These are phyloP conservation scores for Yamadazyma pseudoaaseri DNA, from an alignment of 1,139 yeast species.

Conservation along the genomic window DNA sequence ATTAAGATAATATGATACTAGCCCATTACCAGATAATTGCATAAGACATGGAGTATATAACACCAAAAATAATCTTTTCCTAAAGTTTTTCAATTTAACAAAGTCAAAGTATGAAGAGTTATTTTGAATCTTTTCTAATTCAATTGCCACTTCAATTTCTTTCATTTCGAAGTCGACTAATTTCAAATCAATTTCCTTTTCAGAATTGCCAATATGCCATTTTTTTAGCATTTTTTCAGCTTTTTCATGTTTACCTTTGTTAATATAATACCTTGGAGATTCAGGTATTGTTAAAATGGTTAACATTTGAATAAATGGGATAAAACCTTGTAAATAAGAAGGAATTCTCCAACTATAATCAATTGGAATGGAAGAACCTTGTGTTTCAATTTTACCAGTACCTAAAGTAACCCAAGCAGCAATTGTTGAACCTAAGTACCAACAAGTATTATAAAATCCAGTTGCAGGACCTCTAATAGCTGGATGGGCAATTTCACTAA, in stretches of 20 bases:
- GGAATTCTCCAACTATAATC: conserved; percentile 44
- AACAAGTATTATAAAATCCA: conserved; percentile 45
- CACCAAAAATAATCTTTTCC: conserved; percentile 42
- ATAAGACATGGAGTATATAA: conserved; percentile 33
- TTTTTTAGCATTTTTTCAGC: conserved; percentile 40
- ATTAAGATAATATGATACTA: conserved; percentile 49
- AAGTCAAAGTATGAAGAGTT: conserved; percentile 34
- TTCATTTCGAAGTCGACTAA: conserved; percentile 43
- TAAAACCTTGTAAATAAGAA: conserved; percentile 41
- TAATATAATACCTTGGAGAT: conserved; percentile 44
- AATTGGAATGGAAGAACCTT: conserved; percentile 10
- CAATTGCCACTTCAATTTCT: conserved; percentile 42
- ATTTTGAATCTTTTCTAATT: conserved; percentile 25
- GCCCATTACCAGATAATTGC: conserved; percentile 52
- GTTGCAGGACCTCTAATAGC: conserved; percentile 47
- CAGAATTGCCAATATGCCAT: conserved; percentile 37
- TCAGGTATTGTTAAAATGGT: conserved; percentile 40
- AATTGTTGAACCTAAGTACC: conserved; percentile 51
- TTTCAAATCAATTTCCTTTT: conserved; percentile 25
- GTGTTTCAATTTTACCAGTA: conserved; percentile 26
- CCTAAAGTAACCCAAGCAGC: conserved; percentile 54
- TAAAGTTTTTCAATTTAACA: conserved; percentile 30
- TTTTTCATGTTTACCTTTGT: conserved; percentile 33
- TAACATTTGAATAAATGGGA: conserved; percentile 25
- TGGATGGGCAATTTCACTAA: conserved; percentile 45